Evolutionary conservation across 441 rosid species (phyloP).

Genomic region (Theobroma grandiflorum): DNA sequence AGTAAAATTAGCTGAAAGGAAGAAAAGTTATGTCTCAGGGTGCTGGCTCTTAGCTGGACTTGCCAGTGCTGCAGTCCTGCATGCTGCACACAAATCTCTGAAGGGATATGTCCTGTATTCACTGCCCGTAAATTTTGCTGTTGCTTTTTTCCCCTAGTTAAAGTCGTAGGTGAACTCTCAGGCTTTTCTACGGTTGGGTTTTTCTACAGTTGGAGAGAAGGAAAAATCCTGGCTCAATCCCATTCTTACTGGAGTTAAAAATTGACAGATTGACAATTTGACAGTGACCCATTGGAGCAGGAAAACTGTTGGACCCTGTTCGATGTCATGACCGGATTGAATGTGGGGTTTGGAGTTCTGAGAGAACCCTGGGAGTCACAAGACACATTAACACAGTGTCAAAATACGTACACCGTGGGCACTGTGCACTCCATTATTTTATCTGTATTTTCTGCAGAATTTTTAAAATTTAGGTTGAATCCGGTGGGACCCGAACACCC

Average conservation of each 20-base stretch:
- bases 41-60: background rate
- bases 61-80: background rate
- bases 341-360: slow-evolving; percentile 19
- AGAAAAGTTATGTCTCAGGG: background rate
- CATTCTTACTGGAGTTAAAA: background rate
- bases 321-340: slow-evolving; percentile 28
- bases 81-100: background rate
- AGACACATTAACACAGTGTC: slow-evolving; percentile 14
- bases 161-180: no score
- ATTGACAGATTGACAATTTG: background rate
- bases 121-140: background rate
- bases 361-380: background rate
- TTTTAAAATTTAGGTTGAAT: background rate
- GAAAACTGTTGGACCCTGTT: background rate
- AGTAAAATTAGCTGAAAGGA: background rate
- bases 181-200: no score
- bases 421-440: background rate
- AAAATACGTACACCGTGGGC: background rate
- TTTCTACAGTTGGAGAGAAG: background rate
- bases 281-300: slow-evolving; percentile 3
- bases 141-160: background rate
- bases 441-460: background rate
- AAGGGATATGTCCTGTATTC: background rate
- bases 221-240: background rate
- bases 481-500: slow-evolving; percentile 20